phyloP scores from a whole-genome alignment of 441 rosid species.

The Dalechampia spathulata region DNA sequence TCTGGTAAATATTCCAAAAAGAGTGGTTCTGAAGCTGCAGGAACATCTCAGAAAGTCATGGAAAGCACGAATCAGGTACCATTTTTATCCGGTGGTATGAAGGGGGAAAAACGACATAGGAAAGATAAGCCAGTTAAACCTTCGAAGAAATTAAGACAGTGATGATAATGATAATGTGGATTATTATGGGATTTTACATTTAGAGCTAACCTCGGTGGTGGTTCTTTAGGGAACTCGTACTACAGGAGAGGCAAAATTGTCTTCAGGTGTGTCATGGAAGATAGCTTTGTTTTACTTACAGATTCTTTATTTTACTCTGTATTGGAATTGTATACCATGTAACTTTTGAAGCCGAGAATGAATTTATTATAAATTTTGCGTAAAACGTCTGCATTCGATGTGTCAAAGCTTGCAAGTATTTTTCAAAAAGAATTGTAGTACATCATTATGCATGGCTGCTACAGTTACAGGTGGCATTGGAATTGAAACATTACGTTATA shows the following conservation, averaged over 20 bases:
- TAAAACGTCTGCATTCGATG: too few relatives aligned
- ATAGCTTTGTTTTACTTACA: too few relatives aligned
- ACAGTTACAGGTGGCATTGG: constrained; percentile 10
- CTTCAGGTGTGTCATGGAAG: background rate
- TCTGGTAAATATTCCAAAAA: constrained; percentile 25
- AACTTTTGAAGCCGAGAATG: too few relatives aligned
- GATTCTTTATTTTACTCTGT: too few relatives aligned
- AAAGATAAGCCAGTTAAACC: constrained; percentile 18
- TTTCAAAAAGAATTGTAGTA: constrained; percentile 1
- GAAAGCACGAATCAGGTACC: constrained; percentile 30
- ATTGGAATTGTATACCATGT: too few relatives aligned
- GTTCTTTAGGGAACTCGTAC: too few relatives aligned
- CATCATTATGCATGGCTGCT: constrained; percentile 17
- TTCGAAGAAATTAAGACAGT: constrained; percentile 30
- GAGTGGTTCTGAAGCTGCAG: constrained; percentile 19
- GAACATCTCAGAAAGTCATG: constrained; percentile 22
- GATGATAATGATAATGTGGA: constrained; percentile 8
- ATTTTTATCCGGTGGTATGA: constrained; percentile 39
- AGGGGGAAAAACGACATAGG: constrained; percentile 35
- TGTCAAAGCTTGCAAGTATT: too few relatives aligned
- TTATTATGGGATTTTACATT: background rate
- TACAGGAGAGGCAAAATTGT: background rate
- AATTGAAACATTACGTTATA: too few relatives aligned
- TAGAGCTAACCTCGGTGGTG: background rate
- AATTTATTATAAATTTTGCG: too few relatives aligned